Base-by-base conservation (phyloP, 2,329 filamentous ascomycete genomes). In the Spiromastix sp. region DNA sequence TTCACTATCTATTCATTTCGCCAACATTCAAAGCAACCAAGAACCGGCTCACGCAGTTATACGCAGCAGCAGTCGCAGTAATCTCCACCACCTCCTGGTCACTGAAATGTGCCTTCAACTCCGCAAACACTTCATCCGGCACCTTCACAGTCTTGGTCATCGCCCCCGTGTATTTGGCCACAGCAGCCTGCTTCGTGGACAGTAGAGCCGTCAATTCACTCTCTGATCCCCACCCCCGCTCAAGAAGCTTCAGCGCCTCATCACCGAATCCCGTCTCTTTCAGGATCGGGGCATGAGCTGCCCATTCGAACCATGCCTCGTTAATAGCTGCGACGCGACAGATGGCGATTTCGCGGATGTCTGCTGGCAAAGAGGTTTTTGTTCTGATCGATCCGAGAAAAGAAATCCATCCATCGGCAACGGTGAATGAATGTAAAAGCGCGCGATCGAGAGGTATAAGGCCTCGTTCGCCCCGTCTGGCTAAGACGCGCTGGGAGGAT, bases 31-130 rank as follows among this genome's bases (percentile, higher is more conserved):
- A 57, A 10, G 85, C 85, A 13, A 93, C 84, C 46, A 93, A 57
- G 48, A 93, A 87, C 19, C 85, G 71, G 55, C 81, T 86, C 11
- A 93, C 84, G 52, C 82, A 87, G 55, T 93, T 93, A 56, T 93
- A 93, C 36, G 74, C 77, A 9, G 81, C 82, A 37, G 85, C 72
- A 15, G 81, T 87, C 20, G 81, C 75, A 29, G 82, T 87, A 43
- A 91, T 71, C 64, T 93, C 85, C 10, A 93, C 81, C 33, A 89
- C 67, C 60, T 87, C 81, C 50, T 71, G 68, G 42, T 87, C 80
- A 16, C 54, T 67, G 46, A 87, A 86, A 22, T 70, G 50, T 9
- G 44, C 55, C 60, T 70, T 79, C 44, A 93, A 45, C 46, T 63
- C 60, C 19, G 55, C 71, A 60, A 89, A 89, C 2, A 82, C 72